Evolutionary conservation across 164 flowering plant species (phyloP).

Genomic region (Vitis vinifera): ASM3070453v1 NC_081823.1:701001-701500

Average conservation of each 20-base stretch:
- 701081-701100: conserved; percentile 9
- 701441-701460: no score
- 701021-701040: no score
- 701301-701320: no score
- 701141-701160: conserved; percentile 40
- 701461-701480: no score
- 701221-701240: no score
- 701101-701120: conserved; percentile 75
- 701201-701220: no score
- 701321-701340: conserved; percentile 46
- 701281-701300: neutral
- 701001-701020: conserved; percentile 35
- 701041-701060: neutral
- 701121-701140: conserved; percentile 59
- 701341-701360: conserved; percentile 58
- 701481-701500: neutral
- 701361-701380: conserved; percentile 44
- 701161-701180: conserved; percentile 52
- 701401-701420: conserved; percentile 32
- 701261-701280: no score
- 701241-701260: no score
- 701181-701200: neutral
- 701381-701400: conserved; percentile 11
- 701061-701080: neutral
- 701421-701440: neutral